Percentiles rank a stretch among this genome's conserved stretches.
Conservation (phyloP, 345 rosid genomes). For the Sonneratia alba region DNA sequence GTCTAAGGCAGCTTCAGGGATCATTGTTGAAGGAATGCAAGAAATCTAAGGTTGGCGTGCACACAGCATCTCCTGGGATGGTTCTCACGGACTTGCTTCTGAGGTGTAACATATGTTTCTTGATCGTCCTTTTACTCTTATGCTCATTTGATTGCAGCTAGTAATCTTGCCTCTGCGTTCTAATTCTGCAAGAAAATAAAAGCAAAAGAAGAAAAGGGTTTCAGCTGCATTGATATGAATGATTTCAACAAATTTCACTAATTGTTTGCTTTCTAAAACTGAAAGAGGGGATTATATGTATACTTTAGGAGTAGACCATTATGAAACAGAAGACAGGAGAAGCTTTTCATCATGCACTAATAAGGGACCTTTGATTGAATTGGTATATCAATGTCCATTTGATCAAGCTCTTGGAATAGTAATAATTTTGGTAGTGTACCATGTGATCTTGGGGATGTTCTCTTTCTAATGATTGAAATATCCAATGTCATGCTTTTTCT, state of each 20-base stretch:
- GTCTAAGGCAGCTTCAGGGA: constrained; percentile 84
- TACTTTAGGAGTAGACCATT: no score
- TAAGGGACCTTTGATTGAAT: no score
- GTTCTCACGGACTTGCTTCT: constrained; percentile 87
- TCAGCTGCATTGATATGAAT: not conserved
- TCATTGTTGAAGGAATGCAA: constrained; percentile 76
- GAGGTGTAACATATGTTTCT: constrained; percentile 31
- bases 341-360: no score
- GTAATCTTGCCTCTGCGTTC: no score
- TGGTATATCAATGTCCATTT: no score
- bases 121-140: not conserved
- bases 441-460: no score
- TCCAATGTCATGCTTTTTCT: no score
- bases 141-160: not conserved
- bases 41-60: constrained; percentile 75
- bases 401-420: no score
- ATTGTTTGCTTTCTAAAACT: not conserved
- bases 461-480: no score
- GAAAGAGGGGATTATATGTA: not conserved
- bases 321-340: no score
- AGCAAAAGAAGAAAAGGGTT: not conserved
- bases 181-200: not conserved
- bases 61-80: constrained; percentile 97
- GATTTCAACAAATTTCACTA: not conserved
- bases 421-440: no score